phyloP scores from a whole-genome alignment of 2,329 filamentous ascomycete species.

The Trichoderma afroharzianum region DNA sequence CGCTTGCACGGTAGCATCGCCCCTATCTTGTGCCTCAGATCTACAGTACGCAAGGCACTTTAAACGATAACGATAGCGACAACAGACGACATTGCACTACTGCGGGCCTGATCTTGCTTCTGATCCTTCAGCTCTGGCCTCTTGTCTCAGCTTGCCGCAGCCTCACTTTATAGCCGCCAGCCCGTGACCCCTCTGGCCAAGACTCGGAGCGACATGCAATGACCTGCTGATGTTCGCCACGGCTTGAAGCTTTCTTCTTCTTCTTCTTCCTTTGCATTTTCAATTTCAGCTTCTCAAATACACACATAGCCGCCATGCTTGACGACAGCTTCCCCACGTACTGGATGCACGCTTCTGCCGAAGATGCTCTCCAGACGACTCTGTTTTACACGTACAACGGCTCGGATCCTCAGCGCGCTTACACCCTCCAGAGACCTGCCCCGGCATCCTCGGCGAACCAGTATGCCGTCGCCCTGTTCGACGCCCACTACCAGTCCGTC shows the following conservation, averaged over 20 bases:
- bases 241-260: not conserved
- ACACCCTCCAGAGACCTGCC: conserved; percentile 74
- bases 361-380: conserved; percentile 53
- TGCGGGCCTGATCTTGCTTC: not conserved
- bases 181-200: not conserved
- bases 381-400: conserved; percentile 67
- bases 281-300: not conserved
- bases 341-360: conserved; percentile 49
- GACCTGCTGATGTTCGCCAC: not conserved
- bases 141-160: not conserved
- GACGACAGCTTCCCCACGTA: conserved; percentile 89
- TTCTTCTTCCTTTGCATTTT: not conserved
- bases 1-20: not conserved
- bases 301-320: conserved; percentile 56
- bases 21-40: not conserved
- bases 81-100: not conserved
- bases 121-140: not conserved
- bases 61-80: not conserved
- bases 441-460: conserved; percentile 69
- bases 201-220: not conserved
- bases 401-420: conserved; percentile 73
- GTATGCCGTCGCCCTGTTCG: conserved; percentile 82
- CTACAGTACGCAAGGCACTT: not conserved
- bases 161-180: conserved; percentile 1
- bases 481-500: conserved; percentile 75